phyloP scores from a whole-genome alignment of 768 basidiomycete species.

The Amanita brunnescens region DNA sequence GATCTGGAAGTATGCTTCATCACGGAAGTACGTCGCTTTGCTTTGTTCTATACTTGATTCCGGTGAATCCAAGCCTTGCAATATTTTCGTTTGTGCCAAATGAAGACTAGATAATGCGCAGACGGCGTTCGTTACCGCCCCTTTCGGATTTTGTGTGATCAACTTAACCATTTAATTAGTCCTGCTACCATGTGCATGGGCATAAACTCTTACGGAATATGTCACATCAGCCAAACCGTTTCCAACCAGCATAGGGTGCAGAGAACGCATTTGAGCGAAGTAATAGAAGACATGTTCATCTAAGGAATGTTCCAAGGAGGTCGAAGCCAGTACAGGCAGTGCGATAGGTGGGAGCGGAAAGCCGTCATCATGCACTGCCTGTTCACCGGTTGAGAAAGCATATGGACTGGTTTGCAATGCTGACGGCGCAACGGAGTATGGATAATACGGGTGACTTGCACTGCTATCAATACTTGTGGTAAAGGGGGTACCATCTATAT shows the following conservation, averaged over 20 bases:
- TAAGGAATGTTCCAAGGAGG: conserved; percentile 22
- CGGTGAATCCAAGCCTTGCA: conserved; percentile 51
- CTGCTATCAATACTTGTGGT: conserved; percentile 24
- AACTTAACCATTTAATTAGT: conserved; percentile 25
- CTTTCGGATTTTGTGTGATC: conserved; percentile 56
- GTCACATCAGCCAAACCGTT: conserved; percentile 55
- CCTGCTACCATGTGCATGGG: not conserved
- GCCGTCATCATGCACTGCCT: conserved; percentile 16
- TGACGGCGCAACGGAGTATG: conserved; percentile 24
- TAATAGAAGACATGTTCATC: conserved; percentile 64
- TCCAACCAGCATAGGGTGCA: conserved; percentile 59
- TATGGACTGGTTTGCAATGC: conserved; percentile 21
- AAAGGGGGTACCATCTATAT: not conserved
- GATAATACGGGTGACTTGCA: conserved; percentile 20
- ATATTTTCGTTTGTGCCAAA: conserved; percentile 49
- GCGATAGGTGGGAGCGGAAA: conserved; percentile 24
- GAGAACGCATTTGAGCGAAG: conserved; percentile 60
- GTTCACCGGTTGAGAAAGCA: not conserved
- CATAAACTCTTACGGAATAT: conserved; percentile 43
- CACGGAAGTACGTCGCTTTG: conserved; percentile 54
- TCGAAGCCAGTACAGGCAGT: not conserved
- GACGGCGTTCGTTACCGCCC: conserved; percentile 63
- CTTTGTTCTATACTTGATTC: conserved; percentile 46
- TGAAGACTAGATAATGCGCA: conserved; percentile 73
- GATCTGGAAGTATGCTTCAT: conserved; percentile 60